Evolutionary conservation across 2,329 filamentous ascomycete genomes (phyloP).

Genomic region (Aspergillus fumigatus): DNA sequence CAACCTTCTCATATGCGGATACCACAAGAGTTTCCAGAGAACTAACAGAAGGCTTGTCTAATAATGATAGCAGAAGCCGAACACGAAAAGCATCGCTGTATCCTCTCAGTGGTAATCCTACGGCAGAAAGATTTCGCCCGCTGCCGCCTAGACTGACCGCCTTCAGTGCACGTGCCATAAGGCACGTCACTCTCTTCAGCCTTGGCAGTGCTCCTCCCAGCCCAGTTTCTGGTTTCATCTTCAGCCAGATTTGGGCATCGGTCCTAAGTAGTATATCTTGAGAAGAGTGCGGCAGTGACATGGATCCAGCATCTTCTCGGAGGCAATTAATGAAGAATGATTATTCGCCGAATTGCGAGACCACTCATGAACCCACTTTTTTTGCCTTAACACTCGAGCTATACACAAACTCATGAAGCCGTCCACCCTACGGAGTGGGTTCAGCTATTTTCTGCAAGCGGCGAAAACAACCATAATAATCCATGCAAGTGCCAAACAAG

Average conservation of each 20-base stretch:
- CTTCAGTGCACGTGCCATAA: background rate
- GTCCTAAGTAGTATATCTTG: too few species aligned
- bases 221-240: background rate
- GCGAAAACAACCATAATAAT: background rate
- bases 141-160: background rate
- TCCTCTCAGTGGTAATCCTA: background rate
- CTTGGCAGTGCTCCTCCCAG: background rate
- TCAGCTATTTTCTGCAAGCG: background rate
- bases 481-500: too few species aligned
- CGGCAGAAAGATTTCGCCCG: background rate
- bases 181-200: background rate
- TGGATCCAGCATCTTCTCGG: background rate
- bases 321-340: background rate
- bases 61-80: background rate
- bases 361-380: too few species aligned
- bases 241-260: background rate
- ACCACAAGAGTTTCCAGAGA: background rate
- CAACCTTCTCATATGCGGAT: background rate
- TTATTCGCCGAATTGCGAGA: background rate
- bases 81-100: background rate
- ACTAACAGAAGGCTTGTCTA: background rate
- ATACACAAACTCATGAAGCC: too few species aligned
- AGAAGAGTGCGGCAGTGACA: background rate
- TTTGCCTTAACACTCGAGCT: background rate
- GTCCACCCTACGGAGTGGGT: background rate